phyloP scores from a whole-genome alignment of 2,329 filamentous ascomycete genomes.

The Rhynchosporium agropyri region DNA sequence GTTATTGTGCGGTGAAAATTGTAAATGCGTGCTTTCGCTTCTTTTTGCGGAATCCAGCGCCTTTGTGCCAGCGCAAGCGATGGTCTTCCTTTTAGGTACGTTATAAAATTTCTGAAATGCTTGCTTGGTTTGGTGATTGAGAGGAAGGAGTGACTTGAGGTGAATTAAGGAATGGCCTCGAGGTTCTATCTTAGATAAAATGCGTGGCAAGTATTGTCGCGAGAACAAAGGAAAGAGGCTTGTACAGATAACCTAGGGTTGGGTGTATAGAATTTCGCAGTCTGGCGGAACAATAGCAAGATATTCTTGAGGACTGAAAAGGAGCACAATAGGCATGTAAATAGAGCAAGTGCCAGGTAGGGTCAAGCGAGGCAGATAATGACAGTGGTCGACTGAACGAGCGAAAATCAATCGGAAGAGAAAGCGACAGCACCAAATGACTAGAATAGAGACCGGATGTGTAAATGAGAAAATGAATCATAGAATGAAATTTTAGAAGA shows the following conservation, averaged over 20 bases:
- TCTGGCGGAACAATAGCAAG: constrained; percentile 19
- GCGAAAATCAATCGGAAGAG: constrained; percentile 15
- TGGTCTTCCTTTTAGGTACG: background rate
- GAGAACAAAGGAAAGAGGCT: background rate
- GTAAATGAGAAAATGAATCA: constrained; percentile 24
- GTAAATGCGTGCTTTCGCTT: background rate
- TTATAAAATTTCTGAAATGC: background rate
- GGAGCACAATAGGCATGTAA: background rate
- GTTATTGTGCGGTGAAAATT: background rate
- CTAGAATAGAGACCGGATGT: constrained; percentile 1
- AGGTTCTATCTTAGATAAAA: background rate
- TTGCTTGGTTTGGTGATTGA: constrained; percentile 8
- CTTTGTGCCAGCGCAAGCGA: too few species aligned
- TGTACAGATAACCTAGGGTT: background rate
- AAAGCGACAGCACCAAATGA: constrained; percentile 13
- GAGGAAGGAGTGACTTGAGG: constrained; percentile 18
- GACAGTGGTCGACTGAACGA: constrained; percentile 7
- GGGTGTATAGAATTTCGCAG: background rate
- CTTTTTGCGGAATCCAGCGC: too few species aligned
- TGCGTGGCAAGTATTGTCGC: constrained; percentile 2
- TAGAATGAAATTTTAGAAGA: background rate
- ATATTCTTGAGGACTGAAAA: background rate
- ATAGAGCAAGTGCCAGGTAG: background rate
- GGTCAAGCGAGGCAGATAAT: background rate
- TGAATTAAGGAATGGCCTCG: background rate